phyloP scores from a whole-genome alignment of 73 alveolate species.

The Breviolum minutum region DNA sequence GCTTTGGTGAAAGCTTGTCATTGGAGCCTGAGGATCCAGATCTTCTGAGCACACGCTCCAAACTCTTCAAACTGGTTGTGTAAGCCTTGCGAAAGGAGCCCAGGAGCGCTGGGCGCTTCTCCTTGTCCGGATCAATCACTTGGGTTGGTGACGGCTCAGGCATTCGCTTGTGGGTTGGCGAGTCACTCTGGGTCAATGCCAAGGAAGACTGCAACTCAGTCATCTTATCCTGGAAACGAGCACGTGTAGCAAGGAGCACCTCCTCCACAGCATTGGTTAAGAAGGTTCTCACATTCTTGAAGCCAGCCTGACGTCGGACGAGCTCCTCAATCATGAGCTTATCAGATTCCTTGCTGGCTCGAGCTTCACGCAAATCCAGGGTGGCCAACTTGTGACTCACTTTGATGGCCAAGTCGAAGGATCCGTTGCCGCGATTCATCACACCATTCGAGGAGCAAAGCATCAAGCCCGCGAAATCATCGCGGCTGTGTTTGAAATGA shows the following conservation, averaged over 20 bases:
- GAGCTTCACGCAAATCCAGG: conserved; percentile 41
- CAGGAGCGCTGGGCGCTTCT: conserved; percentile 59
- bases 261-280: conserved; percentile 56
- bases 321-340: conserved; percentile 68
- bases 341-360: conserved; percentile 63
- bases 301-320: conserved; percentile 51
- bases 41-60: conserved; percentile 41
- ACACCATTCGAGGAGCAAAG: conserved; percentile 78
- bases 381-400: conserved; percentile 79
- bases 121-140: conserved; percentile 30
- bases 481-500: conserved; percentile 53
- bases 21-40: conserved; percentile 31
- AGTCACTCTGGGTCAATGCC: conserved; percentile 34
- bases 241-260: neutral
- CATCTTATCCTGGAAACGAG: conserved; percentile 20
- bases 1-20: conserved; percentile 9
- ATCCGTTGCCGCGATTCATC: conserved; percentile 79
- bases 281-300: conserved; percentile 54
- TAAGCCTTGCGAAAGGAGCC: conserved; percentile 59
- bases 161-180: conserved; percentile 27
- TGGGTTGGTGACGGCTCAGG: neutral
- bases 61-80: conserved; percentile 48
- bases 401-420: conserved; percentile 78
- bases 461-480: conserved; percentile 16
- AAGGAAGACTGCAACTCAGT: conserved; percentile 21